These are phyloP conservation scores for Sorghum bicolor DNA, from an alignment of 176 grass and related monocot genomes.

Conservation along the genomic window Sorghum_bicolor_NCBIv3 NC_012876.2:58445501-58446000, in stretches of 20 bases:
- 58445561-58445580: conserved; percentile 1
- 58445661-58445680: background rate
- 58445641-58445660: background rate
- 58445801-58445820: background rate
- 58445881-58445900: background rate
- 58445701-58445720: background rate
- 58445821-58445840: background rate
- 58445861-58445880: background rate
- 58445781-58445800: background rate
- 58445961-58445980: background rate
- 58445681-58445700: background rate
- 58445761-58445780: background rate
- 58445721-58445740: background rate
- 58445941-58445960: background rate
- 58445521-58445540: conserved; percentile 27
- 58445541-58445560: conserved; percentile 30
- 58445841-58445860: background rate
- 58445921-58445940: background rate
- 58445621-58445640: background rate
- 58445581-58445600: background rate
- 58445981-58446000: background rate
- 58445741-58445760: background rate
- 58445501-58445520: conserved; percentile 37
- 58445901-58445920: background rate
- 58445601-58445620: conserved; percentile 6